Base-by-base conservation (phyloP, 139 green algal species). In the Chlorella vulgaris region DNA sequence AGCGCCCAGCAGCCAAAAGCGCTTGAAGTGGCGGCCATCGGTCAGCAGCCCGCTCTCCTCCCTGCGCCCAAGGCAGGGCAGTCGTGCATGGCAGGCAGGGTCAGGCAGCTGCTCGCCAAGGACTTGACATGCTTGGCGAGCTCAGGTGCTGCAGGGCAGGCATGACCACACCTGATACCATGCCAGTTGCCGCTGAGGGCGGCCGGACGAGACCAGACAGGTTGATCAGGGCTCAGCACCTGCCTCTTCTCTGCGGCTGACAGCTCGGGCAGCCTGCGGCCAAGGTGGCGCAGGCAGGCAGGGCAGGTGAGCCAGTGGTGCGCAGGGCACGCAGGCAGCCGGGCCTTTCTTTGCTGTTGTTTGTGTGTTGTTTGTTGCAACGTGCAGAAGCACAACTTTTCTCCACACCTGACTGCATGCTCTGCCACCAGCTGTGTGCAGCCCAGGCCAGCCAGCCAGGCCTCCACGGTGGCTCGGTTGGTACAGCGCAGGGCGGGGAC, bases 1-100 rank as follows among this genome's bases (percentile, higher is more conserved):
- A 6, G 36, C 18, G 1, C 33, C 28, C 68, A 89, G 77, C 77
- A 91, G 53, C 61, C 82, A 88, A 66, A 86, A 91, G 42, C 83
- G 82, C 84, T 91, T 91, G 74, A 81, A 83, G 84, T 91, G 88
- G 7, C 88, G 86, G 0, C 86, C 88, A 42, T 91, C 88, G 0
- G 69, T 35, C 35, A 89, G 70, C 33, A 61, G 33, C 39, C 81
- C 81, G 50, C 79, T 78, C 78, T 90, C 88, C 81, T 91, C 88
- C 81, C 87, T 91, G 78, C 40, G 33, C 55, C 15, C 18, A n/a
- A 8, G 8, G 55, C 18, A 31, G 15, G 28, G 22, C 55, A 65
- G 13, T 15, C 55, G 21, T 15, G 13, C 10, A 15, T 24, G 15
- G 47, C 47, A 15, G 47, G 15, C 47, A 55, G 13, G 47, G 15